Evolutionary conservation across 2,329 filamentous ascomycete genomes (phyloP).

Genomic region (Paraconiothyrium brasiliense): DNA sequence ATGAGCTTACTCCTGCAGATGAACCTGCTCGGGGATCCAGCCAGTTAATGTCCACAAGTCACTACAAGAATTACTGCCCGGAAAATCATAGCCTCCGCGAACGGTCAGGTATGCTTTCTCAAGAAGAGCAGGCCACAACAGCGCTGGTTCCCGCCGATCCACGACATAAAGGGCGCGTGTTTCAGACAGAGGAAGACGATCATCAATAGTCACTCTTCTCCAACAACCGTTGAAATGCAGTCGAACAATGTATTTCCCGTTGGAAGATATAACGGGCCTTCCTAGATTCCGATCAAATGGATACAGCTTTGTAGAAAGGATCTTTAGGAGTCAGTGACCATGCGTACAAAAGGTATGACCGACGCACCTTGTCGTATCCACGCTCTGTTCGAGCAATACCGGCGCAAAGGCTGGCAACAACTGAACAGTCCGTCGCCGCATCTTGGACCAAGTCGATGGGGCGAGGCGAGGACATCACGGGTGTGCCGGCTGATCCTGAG

Average conservation of each 20-base stretch:
- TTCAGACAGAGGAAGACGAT: constrained; percentile 81
- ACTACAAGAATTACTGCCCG: constrained; percentile 95
- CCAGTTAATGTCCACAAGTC: constrained; percentile 92
- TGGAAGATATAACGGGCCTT: constrained; percentile 72
- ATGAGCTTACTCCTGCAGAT: constrained; percentile 73
- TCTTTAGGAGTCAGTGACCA: constrained; percentile 55
- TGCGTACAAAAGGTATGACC: neutral
- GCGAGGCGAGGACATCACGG: constrained; percentile 66
- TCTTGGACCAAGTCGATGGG: constrained; percentile 91
- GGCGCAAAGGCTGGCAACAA: constrained; percentile 93
- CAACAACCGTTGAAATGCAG: constrained; percentile 96
- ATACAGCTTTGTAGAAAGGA: constrained; percentile 76
- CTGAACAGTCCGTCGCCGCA: constrained; percentile 94
- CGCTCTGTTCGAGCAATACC: constrained; percentile 75
- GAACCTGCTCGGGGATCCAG: constrained; percentile 97
- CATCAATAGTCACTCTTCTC: constrained; percentile 87
- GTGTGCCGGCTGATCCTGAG: constrained; percentile 50
- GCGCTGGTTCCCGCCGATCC: constrained; percentile 80
- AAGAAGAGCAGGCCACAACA: constrained; percentile 90
- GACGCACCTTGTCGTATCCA: constrained; percentile 71
- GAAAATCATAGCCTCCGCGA: constrained; percentile 95
- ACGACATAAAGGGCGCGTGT: constrained; percentile 85
- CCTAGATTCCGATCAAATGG: constrained; percentile 71
- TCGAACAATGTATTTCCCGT: constrained; percentile 90
- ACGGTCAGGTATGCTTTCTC: constrained; percentile 98